Percentiles rank a stretch among this genome's conserved stretches.
Conservation (phyloP, 208 protist species). For the Crithidia thermophila region DNA sequence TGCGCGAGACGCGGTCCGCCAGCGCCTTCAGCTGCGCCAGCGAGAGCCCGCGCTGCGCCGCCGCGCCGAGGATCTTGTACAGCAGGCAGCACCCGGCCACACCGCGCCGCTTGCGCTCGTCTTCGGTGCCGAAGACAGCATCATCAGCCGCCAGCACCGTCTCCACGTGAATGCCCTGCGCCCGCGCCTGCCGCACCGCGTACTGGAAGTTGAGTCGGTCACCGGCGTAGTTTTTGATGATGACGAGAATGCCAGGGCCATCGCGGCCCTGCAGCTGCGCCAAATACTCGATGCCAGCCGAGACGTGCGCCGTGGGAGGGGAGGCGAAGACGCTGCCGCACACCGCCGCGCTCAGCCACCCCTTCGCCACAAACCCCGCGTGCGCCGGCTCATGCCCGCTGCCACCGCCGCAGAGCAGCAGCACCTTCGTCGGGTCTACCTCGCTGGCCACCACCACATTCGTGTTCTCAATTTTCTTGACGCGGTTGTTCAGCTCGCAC, state of each 20-base stretch:
- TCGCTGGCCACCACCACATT: conserved; percentile 46
- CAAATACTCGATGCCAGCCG: conserved; percentile 80
- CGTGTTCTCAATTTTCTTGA: conserved; percentile 48
- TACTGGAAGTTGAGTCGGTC: conserved; percentile 91
- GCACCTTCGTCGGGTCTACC: conserved; percentile 57
- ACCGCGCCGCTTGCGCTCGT: conserved; percentile 58
- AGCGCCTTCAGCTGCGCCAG: conserved; percentile 59
- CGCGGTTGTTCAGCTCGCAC: conserved; percentile 37
- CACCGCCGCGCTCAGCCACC: conserved; percentile 92
- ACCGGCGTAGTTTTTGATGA: conserved; percentile 95
- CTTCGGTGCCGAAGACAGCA: conserved; percentile 53
- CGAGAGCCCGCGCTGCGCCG: conserved; percentile 50
- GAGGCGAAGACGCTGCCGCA: conserved; percentile 90
- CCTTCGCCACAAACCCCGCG: conserved; percentile 78
- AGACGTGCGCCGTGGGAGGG: conserved; percentile 65
- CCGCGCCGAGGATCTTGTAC: conserved; percentile 84
- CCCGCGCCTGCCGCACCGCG: conserved; percentile 67
- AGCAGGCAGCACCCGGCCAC: conserved; percentile 88
- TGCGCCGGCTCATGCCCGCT: conserved; percentile 92
- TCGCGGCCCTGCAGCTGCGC: conserved; percentile 40
- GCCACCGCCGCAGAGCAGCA: conserved; percentile 87
- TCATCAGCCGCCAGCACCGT: conserved; percentile 87
- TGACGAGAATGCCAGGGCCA: conserved; percentile 75
- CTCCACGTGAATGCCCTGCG: conserved; percentile 58
- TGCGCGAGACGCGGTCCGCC: conserved; percentile 42